phyloP scores from a whole-genome alignment of 306 rosid genomes.

The Cajanus cajan region DNA sequence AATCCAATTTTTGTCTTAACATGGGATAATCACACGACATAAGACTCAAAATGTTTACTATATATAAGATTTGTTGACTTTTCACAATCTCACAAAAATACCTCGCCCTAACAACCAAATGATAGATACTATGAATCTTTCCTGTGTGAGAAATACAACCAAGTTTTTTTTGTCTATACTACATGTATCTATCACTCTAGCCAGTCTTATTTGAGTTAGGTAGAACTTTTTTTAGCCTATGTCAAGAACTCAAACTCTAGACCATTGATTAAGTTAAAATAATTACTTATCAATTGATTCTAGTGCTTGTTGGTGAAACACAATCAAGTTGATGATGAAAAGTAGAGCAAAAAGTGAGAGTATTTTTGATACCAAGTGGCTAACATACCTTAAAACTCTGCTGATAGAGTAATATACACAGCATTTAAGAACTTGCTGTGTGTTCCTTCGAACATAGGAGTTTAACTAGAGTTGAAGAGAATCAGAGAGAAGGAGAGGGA shows the following conservation, averaged over 20 bases:
- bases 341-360: background rate
- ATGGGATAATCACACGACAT: conserved; percentile 24
- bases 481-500: background rate
- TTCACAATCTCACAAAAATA: conserved; percentile 22
- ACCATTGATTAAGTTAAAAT: too few species aligned
- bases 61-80: conserved; percentile 34
- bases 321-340: conserved; percentile 2
- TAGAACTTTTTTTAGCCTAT: too few species aligned
- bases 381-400: conserved; percentile 27
- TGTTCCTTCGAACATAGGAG: background rate
- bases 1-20: conserved; percentile 23
- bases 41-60: conserved; percentile 3
- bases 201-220: too few species aligned
- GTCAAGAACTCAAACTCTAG: too few species aligned
- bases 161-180: background rate
- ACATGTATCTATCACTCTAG: too few species aligned
- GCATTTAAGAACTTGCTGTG: conserved; percentile 1
- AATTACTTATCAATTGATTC: too few species aligned
- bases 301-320: too few species aligned
- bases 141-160: conserved; percentile 18
- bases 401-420: background rate
- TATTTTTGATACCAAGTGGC: background rate
- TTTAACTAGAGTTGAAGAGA: background rate
- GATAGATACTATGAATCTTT: conserved; percentile 31
- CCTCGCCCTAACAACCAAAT: conserved; percentile 25